Evolutionary conservation across 352 stramenopile species (phyloP), one percentile per base, ranked within the genome.

Genomic region (Phytophthora crassamura): DNA sequence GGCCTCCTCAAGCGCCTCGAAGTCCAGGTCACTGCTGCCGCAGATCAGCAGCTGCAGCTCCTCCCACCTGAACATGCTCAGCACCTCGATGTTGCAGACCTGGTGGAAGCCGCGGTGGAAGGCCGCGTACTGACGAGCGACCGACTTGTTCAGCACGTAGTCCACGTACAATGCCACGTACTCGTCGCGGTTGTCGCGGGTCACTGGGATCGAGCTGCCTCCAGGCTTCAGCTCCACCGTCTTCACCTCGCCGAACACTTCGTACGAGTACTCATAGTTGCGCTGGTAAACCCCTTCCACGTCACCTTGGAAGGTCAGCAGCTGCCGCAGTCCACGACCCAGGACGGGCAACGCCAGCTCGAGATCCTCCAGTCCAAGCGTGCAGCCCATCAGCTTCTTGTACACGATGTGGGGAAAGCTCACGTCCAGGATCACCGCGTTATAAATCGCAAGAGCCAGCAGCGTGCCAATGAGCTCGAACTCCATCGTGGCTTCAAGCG

Each of bases 391-490:
- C 1, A 95, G 70, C 47, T 92, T 93, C 59, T 95, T 95, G 74
- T 94, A 95, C 41, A 95, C 81, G 20, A 85, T 77, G 32, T 88
- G 82, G 1, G 88, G 88, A 49, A 96, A 94, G 32, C 85, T 84
- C 7, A 95, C 66, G 30, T 95, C 87, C 20, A 95, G 55, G 36
- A 95, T 94, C 20, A 95, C 86, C 8, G 78, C 75, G 22, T 96
- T 96, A 66, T 96, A 96, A 40, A 96, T 93, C 11, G 88, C 88
- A 7, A 96, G 58, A 20, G 81, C 88, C 5, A 94, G 64, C 10
- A 96, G 53, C 35, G 90, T 92, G 25, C 88, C 88, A 68, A 96
- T 92, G 11, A 96, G 71, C 66, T 96, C 84, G 58, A 89, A 96
- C 75, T 94, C 84, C 78, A 93, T 93, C 4, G 80, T 89, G 2